Evolutionary conservation across 164 flowering plant species (phyloP).

Genomic region (Tetrastigma voinierianum): DNA sequence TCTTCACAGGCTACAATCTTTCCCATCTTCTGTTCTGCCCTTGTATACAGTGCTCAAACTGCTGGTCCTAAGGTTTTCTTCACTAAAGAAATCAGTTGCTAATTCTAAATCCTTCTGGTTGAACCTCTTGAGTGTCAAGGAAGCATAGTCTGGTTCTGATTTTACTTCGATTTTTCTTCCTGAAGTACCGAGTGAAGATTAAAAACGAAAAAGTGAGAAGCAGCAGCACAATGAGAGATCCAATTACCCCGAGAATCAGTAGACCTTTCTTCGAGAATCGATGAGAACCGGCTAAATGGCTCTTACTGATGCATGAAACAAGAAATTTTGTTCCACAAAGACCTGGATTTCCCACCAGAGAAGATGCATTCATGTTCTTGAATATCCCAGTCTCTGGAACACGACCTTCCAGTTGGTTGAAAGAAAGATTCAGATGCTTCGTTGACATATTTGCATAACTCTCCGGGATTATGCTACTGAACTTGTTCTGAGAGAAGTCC

Average conservation of each 20-base stretch:
- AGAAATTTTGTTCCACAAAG: conserved; percentile 58
- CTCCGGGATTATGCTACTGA: conserved; percentile 57
- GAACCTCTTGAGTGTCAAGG: conserved; percentile 49
- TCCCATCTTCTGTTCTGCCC: conserved; percentile 57
- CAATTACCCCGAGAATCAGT: conserved; percentile 34
- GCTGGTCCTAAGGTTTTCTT: conserved; percentile 50
- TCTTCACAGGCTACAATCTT: conserved; percentile 57
- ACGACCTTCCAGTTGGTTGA: conserved; percentile 67
- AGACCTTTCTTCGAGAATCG: conserved; percentile 30
- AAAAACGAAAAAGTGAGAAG: conserved; percentile 28
- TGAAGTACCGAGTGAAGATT: conserved; percentile 13
- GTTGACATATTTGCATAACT: conserved; percentile 35
- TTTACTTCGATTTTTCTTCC: conserved; percentile 17
- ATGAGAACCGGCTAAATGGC: conserved; percentile 10
- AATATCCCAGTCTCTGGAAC: conserved; percentile 62
- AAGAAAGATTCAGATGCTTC: conserved; percentile 64
- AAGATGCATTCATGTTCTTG: conserved; percentile 26
- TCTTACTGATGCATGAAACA: conserved; percentile 33
- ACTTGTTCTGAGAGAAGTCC: conserved; percentile 65
- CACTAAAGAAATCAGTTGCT: conserved; percentile 58
- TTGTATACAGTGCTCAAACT: conserved; percentile 73
- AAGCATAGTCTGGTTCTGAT: conserved; percentile 18
- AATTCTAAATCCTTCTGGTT: conserved; percentile 41
- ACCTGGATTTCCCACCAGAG: conserved; percentile 54
- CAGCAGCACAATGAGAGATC: conserved; percentile 30